Evolutionary conservation across 1,284 basidiomycete genomes (phyloP), one percentile per base, ranked within the genome.

Genomic region (Clitocybe nebularis): DNA sequence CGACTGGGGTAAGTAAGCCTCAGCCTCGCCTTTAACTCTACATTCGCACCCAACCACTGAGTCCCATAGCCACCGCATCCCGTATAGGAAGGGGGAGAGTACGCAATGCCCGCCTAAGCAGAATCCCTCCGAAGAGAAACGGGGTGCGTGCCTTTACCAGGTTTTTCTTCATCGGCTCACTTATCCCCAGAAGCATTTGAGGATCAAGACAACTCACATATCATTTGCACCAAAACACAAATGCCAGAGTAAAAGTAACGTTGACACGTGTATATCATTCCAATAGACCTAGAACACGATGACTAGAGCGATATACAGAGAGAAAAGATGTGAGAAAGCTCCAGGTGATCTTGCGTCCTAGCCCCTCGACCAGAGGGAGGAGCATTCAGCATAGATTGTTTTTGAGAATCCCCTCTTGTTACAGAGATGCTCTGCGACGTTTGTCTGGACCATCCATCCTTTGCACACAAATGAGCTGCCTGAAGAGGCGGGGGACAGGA

Each of bases 331-430:
- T 89, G 62, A 75, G 69, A 76, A 61, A 68, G 55, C 83, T 75
- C 82, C 82, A 89, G 86, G 86, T 89, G 81, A 83, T 89, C 86
- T 80, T 74, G 85, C 86, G 70, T 89, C 86, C 82, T 87, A 32
- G 66, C 81, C 71, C 75, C 86, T 89, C 87, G 63, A 89, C 86
- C 87, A 77, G 60, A 64, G 86, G 87, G 85, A 89, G 74, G 69
- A 79, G 75, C 85, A 70, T 73, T 87, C 86, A 79, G 86, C 86
- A 78, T 77, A 82, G 84, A 89, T 76, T 88, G 86, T 89, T 89
- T 89, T 89, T 77, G 81, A 82, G 82, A 70, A 59, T 76, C 66
- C 61, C 47, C 58, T 51, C 56, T 37, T 45, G 38, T 43, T 46
- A 45, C 49, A 49, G 52, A 59, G 51, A 53, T 69, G 53, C 41